Base-by-base conservation (phyloP, 2,329 filamentous ascomycete species). In the Microcyclosporella mali region DNA sequence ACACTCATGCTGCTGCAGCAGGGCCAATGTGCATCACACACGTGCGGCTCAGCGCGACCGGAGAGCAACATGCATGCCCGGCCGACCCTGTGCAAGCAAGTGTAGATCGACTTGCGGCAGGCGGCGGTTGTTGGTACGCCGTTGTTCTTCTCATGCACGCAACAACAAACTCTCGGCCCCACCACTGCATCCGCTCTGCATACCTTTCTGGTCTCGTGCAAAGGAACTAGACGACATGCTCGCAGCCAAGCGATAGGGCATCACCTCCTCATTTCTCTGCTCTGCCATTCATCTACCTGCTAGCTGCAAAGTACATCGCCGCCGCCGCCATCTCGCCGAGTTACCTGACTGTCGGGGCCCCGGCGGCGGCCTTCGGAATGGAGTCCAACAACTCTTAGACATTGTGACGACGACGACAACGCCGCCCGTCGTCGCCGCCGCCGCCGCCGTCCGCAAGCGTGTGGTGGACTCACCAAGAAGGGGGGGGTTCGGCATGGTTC, bases 221-320 rank as follows among this genome's bases (percentile, higher is more conserved):
- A 40, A 36, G 36, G n/a, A n/a, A n/a, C 36, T 31, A 35, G 19
- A 33, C 28, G 10, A 33, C 41, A 40, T 17, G 10, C 29, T 21
- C 16, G 29, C 35, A 16, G 11, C 15, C 19, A 44, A 39, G 35
- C 41, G 41, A 44, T 44, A 44, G 36, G 41, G 40, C 36, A 40
- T 29, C 25, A 35, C 15, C 12, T 25, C 16, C 6, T 38, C 33
- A 3, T 39, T 39, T 31, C 19, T 25, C n/a, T n/a, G n/a, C n/a
- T n/a, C n/a, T 33, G 31, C 6, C 6, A 28, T 36, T 19, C 27
- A 15, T 19, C 27, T n/a, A n/a, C n/a, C n/a, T n/a, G n/a, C n/a
- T n/a, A n/a, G n/a, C n/a, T n/a, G n/a, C n/a, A n/a, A n/a, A n/a
- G n/a, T 43, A 35, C 35, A 33, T 33, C 33, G 28, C 14, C 25